Evolutionary conservation across 2,329 filamentous ascomycete genomes (phyloP), one percentile per base, ranked within the genome.

Genomic region (Aspergillus novoparasiticus): DNA sequence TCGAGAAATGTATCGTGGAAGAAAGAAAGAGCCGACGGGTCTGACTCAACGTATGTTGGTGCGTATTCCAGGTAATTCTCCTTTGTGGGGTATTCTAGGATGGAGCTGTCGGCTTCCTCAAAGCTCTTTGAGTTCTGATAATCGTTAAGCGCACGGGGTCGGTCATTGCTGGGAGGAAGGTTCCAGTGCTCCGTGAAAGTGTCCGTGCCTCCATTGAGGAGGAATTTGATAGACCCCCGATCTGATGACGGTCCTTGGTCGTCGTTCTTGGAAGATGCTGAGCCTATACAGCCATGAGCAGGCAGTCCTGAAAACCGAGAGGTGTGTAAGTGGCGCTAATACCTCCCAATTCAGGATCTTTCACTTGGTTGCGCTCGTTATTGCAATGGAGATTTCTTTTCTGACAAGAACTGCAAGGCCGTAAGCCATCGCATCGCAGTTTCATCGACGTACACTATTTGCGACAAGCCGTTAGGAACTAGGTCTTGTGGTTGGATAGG

Each of bases 381-480:
- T 76, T 78, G 69, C 81, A 82, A 23, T 73, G 70, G 16, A 81
- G 68, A 45, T 76, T 76, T 66, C 80, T 77, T 66, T 81, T 81
- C 62, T 74, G 71, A 64, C 81, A 82, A 6, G 80, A 80, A 41
- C 76, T 74, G 62, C 81, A 82, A 19, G 81, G 81, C 59, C 70
- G 78, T 36, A 71, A 68, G 11, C 81, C 81, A 65, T 82, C 80
- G 66, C 81, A 82, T 14, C 81, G 80, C 21, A 82, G 74, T 63
- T 82, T 82, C 77, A 82, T 81, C 26, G 78, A 73, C 19, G 79
- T 82, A 65, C 81, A 82, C 80, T 82, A 63, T 57, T 26, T 39
- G 23, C 30, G 30, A 32, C 12, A 32, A 32, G 5, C 16, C 53
- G 57, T 63, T 54, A 55, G 51, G 6, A 45, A 61, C 34, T 58